Evolutionary conservation across 2,329 filamentous ascomycete species (phyloP).

Genomic region (Hypoxylon sp.): DNA sequence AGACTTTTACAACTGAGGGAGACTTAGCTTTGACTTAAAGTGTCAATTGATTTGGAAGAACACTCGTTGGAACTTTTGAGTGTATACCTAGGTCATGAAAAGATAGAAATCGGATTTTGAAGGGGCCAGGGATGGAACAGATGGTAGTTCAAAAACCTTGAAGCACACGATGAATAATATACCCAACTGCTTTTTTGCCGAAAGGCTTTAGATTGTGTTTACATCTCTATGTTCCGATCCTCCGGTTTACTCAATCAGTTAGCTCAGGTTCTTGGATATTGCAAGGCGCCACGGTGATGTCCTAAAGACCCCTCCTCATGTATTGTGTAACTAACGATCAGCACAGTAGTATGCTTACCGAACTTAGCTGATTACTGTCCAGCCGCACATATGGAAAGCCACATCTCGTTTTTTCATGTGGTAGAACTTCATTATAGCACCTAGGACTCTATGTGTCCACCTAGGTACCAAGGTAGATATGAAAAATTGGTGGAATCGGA

Average conservation of each 20-base stretch:
- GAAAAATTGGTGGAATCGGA: background rate
- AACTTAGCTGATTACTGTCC: no score
- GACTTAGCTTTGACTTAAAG: background rate
- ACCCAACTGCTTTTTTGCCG: background rate
- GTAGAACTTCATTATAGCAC: no score
- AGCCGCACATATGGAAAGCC: no score
- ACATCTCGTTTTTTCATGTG: no score
- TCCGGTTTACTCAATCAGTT: background rate
- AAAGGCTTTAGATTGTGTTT: background rate
- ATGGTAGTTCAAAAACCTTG: background rate
- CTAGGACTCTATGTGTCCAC: background rate
- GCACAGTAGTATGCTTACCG: no score
- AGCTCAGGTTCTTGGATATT: background rate
- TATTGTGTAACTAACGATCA: no score
- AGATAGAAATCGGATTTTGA: background rate
- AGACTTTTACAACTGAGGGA: background rate
- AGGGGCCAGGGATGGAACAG: background rate
- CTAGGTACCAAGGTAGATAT: background rate
- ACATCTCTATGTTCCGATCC: background rate
- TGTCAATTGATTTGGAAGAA: background rate
- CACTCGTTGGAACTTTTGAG: background rate
- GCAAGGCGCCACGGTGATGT: background rate
- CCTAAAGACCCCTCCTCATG: background rate
- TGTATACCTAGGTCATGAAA: background rate
- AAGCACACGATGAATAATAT: background rate